phyloP scores from a whole-genome alignment of 768 basidiomycete genomes.

The Rhodotorula kratochvilovae region DNA sequence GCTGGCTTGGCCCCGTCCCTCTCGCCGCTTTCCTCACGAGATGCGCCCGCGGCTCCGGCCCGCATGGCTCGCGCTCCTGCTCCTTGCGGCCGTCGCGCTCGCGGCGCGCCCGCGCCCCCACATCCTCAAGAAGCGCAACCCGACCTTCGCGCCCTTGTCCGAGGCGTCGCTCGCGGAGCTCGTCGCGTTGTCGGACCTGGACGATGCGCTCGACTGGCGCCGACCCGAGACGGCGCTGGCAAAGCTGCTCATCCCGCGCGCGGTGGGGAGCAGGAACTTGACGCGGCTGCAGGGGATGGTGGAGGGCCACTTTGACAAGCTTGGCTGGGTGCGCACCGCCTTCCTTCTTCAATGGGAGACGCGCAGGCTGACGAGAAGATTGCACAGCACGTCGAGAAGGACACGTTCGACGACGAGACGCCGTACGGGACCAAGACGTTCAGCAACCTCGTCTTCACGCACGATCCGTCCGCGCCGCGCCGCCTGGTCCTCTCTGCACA shows the following conservation, averaged over 20 bases:
- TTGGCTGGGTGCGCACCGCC: conserved; percentile 23
- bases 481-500: conserved; percentile 72
- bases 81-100: not conserved
- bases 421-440: conserved; percentile 76
- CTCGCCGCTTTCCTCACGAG: too few species aligned
- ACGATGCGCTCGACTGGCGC: conserved; percentile 64
- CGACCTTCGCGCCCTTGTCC: conserved; percentile 25
- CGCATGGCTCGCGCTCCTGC: not conserved
- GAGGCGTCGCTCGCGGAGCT: conserved; percentile 45
- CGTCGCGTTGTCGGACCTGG: conserved; percentile 56
- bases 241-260: conserved; percentile 77
- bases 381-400: conserved; percentile 60
- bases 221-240: conserved; percentile 70
- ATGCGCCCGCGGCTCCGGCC: not conserved
- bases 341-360: not conserved
- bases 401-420: conserved; percentile 70
- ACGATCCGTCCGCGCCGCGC: conserved; percentile 75
- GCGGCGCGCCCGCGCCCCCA: conserved; percentile 28
- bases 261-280: conserved; percentile 54
- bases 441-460: conserved; percentile 89
- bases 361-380: not conserved
- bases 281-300: conserved; percentile 30
- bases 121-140: conserved; percentile 35
- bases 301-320: conserved; percentile 9
- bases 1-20: too few species aligned